Percentiles rank a stretch among this genome's conserved stretches.
phyloP scores from a whole-genome alignment of 164 flowering plant genomes.

The Paratinospora sagittata region DNA sequence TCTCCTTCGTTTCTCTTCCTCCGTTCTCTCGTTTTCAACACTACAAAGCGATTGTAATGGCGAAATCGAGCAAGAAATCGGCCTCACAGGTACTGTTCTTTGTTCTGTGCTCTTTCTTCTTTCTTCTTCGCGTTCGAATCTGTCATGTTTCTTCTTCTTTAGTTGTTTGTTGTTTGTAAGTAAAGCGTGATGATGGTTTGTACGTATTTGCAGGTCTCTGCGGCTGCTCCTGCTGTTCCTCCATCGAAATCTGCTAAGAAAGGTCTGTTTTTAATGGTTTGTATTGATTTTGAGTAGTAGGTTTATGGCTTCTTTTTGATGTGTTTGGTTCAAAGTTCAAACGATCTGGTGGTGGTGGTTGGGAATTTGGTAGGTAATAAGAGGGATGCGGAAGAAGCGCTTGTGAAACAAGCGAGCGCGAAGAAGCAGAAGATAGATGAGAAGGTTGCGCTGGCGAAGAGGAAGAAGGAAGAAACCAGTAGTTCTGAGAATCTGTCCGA shows the following conservation, averaged over 20 bases:
- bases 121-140: not conserved
- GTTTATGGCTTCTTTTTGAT: too few relatives aligned
- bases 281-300: too few relatives aligned
- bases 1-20: not conserved
- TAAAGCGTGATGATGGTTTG: too few relatives aligned
- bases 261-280: too few relatives aligned
- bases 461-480: constrained; percentile 33
- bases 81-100: too few relatives aligned
- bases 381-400: too few relatives aligned
- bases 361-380: too few relatives aligned
- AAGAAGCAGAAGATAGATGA: too few relatives aligned
- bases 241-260: constrained; percentile 15
- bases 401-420: too few relatives aligned
- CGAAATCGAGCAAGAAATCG: not conserved
- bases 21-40: not conserved
- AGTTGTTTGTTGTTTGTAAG: not conserved
- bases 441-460: constrained; percentile 29
- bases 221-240: constrained; percentile 6
- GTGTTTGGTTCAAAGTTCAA: too few relatives aligned
- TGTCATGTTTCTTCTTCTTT: not conserved
- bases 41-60: not conserved
- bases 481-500: constrained; percentile 38
- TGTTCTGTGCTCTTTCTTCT: too few relatives aligned
- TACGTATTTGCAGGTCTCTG: not conserved
- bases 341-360: too few relatives aligned